Conservation (phyloP, 805 yeast species). For the Candida corydali region DNA sequence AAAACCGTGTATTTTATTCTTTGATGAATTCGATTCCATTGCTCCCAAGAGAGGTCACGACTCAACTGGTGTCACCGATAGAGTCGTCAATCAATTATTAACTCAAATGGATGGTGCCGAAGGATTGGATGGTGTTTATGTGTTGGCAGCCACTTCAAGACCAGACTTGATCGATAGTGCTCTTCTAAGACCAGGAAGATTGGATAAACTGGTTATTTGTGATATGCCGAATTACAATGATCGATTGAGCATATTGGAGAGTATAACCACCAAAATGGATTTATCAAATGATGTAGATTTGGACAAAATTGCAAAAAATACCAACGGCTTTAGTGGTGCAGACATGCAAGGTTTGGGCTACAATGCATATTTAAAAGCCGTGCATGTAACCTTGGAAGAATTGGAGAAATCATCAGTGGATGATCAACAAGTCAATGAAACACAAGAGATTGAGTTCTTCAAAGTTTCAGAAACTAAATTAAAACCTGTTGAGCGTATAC, state of each 20-base stretch:
- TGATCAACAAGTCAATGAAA: constrained; percentile 10
- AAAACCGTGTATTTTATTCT: constrained; percentile 86
- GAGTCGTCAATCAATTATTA: constrained; percentile 94
- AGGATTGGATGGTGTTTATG: constrained; percentile 94
- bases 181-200: constrained; percentile 88
- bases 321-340: constrained; percentile 89
- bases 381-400: constrained; percentile 59
- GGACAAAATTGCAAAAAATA: constrained; percentile 47
- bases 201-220: constrained; percentile 89
- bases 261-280: constrained; percentile 59
- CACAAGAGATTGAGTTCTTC: constrained; percentile 34
- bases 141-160: constrained; percentile 91
- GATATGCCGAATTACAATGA: constrained; percentile 75
- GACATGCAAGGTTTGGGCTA: constrained; percentile 90
- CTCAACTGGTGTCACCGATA: constrained; percentile 94
- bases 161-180: constrained; percentile 97
- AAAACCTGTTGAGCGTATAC: constrained; percentile 37
- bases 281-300: constrained; percentile 49
- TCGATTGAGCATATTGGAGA: constrained; percentile 64
- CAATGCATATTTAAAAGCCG: constrained; percentile 86
- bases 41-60: constrained; percentile 99
- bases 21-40: constrained; percentile 94
- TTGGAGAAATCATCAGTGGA: constrained; percentile 34
- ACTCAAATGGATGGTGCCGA: constrained; percentile 99
- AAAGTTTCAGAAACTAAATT: constrained; percentile 32